Evolutionary conservation across 352 stramenopile species (phyloP).

Genomic region (Phytophthora hybrid): DNA sequence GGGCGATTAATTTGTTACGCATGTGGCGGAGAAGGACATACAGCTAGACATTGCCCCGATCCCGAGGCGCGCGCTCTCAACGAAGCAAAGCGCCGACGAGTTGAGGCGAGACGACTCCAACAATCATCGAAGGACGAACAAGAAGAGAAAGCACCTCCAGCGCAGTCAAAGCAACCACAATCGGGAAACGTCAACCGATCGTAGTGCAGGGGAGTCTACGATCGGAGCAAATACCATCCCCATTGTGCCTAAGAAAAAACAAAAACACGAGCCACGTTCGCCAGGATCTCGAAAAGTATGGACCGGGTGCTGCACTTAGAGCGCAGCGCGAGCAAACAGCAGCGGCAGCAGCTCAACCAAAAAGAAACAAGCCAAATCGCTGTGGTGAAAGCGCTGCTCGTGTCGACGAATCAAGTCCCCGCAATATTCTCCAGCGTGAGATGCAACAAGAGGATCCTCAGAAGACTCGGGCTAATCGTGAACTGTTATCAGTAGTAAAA

Average conservation of each 20-base stretch:
- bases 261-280: neutral
- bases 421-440: neutral
- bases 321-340: neutral
- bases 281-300: neutral
- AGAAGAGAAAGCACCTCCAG: neutral
- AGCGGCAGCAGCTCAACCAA: neutral
- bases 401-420: too few relatives aligned
- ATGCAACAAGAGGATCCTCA: neutral
- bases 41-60: neutral
- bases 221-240: neutral
- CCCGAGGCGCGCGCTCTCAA: neutral
- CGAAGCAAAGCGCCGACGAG: neutral
- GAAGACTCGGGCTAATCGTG: neutral
- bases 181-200: neutral
- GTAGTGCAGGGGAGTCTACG: neutral
- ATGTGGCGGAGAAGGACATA: neutral
- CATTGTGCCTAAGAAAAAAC: neutral
- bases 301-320: neutral
- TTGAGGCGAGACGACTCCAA: neutral
- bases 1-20: neutral
- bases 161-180: neutral
- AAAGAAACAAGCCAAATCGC: too few relatives aligned
- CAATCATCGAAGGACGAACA: neutral
- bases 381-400: too few relatives aligned
- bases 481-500: neutral